Evolutionary conservation across 140 eudicot genomes (phyloP), one percentile per base, ranked within the genome.

Genomic region (Flaveria floridana): DNA sequence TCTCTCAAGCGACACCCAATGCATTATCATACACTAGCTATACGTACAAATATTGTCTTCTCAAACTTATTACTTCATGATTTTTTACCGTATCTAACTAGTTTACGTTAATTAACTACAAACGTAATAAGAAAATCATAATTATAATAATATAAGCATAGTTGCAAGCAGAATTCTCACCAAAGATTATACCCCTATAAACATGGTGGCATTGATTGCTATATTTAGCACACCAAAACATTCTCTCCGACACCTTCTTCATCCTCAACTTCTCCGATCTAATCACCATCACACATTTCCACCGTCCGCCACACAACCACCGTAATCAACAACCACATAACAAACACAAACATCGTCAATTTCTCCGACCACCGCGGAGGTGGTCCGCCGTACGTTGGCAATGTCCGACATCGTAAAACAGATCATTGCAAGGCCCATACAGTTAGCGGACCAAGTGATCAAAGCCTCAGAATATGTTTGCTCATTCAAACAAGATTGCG

Each of bases 361-460:
- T 39, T 41, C 34, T 78, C 59, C 21, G 68, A 18, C 73, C 73
- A 30, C 72, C 67, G 46, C 5, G 34, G 53, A 67, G 44, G 69
- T 23, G 81, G 83, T 79, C 78, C 65, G 73, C 81, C 57, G 68
- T 23, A 23, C 25, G 1, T 70, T 26, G 81, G 70, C 67, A 28
- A 87, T 87, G 94, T 83, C 85, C 76, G 94, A 87, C 66, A 44
- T 81, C 42, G 86, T 87, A 18, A 87, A 85, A 68, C 90, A 87
- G 51, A 85, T 87, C 76, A 57, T 87, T 2, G 78, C 87, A 7
- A 78, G 71, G 78, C 90, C 94, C 6, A 83, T 85, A 9, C 95
- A 86, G 50, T 70, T 80, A 71, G 85, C 89, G 25, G 89, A 87
- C 70, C 87, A 82, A 59, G 80, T 85, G n/a, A 78, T 78, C 14